phyloP scores from a whole-genome alignment of 2,329 filamentous ascomycete species.

The Ophiostoma ips region DNA sequence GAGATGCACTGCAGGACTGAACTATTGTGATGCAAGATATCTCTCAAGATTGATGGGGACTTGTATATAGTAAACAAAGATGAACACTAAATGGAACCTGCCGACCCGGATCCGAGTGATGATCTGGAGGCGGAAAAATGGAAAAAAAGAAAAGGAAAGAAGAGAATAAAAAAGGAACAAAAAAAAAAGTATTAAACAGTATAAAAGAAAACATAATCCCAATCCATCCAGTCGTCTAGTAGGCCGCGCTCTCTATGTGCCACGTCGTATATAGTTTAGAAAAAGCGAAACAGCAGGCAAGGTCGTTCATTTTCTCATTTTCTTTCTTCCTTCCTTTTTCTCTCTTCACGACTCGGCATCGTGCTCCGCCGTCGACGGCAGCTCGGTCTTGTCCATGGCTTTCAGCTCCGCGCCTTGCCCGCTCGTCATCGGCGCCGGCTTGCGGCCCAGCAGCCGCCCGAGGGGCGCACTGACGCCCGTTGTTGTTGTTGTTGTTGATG shows the following conservation, averaged over 20 bases:
- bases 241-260: no score
- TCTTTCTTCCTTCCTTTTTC: no score
- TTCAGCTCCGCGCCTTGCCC: constrained; percentile 60
- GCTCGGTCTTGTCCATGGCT: constrained; percentile 23
- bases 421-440: constrained; percentile 55
- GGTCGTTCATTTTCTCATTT: no score
- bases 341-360: background rate
- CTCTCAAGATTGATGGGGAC: no score
- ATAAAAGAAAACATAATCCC: background rate
- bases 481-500: no score
- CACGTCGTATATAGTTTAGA: background rate
- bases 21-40: no score
- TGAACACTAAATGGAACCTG: no score
- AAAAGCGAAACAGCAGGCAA: no score
- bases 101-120: no score
- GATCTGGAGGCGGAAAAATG: no score
- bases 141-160: background rate
- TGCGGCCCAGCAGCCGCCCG: constrained; percentile 56
- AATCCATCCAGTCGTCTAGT: background rate
- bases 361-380: background rate
- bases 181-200: no score
- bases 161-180: background rate
- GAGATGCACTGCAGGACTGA: no score
- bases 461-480: constrained; percentile 17
- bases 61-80: background rate